Percentiles rank a stretch among this genome's conserved stretches.
Evolutionary conservation across 2,329 filamentous ascomycete genomes (phyloP).

Genomic region (Fonsecaea multimorphosa): DNA sequence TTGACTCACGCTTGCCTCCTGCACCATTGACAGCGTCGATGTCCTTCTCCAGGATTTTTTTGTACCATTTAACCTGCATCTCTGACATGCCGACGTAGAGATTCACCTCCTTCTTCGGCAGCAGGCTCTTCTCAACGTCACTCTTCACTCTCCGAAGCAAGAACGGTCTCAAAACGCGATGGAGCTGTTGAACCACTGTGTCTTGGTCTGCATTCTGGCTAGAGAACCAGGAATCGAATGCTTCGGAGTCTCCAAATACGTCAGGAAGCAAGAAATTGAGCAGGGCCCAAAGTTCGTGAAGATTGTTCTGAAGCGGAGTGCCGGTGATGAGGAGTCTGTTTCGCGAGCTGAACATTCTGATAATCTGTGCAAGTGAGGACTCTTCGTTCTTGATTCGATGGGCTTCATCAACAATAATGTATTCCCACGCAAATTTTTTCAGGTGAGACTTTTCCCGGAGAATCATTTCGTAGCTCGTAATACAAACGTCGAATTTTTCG

Average conservation of each 20-base stretch:
- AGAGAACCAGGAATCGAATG: constrained; percentile 98
- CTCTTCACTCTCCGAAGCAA: constrained; percentile 93
- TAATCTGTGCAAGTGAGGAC: constrained; percentile 94
- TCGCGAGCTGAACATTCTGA: constrained; percentile 92
- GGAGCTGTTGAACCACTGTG: constrained; percentile 92
- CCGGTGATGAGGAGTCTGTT: constrained; percentile 96
- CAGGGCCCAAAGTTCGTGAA: constrained; percentile 96
- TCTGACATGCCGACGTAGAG: constrained; percentile 98
- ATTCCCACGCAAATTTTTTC: constrained; percentile 99
- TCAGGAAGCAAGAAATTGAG: constrained; percentile 98
- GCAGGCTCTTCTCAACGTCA: constrained; percentile 95
- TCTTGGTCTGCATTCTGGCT: constrained; percentile 89
- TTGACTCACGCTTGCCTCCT: constrained; percentile 94
- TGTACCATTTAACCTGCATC: constrained; percentile 99
- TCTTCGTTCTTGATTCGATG: constrained; percentile 99
- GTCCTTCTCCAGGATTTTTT: constrained; percentile 98
- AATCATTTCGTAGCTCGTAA: constrained; percentile 99
- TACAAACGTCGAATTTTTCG: constrained; percentile 95
- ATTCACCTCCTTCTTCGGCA: constrained; percentile 97
- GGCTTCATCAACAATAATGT: constrained; percentile 98
- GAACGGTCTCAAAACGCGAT: constrained; percentile 91
- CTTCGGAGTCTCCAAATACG: constrained; percentile 94
- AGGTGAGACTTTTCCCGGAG: constrained; percentile 90
- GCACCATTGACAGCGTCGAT: constrained; percentile 98
- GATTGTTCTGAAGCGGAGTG: constrained; percentile 95